Evolutionary conservation across 371 early-diverging fungal species (phyloP).

Genomic region (Rhizopus arrhizus): DNA sequence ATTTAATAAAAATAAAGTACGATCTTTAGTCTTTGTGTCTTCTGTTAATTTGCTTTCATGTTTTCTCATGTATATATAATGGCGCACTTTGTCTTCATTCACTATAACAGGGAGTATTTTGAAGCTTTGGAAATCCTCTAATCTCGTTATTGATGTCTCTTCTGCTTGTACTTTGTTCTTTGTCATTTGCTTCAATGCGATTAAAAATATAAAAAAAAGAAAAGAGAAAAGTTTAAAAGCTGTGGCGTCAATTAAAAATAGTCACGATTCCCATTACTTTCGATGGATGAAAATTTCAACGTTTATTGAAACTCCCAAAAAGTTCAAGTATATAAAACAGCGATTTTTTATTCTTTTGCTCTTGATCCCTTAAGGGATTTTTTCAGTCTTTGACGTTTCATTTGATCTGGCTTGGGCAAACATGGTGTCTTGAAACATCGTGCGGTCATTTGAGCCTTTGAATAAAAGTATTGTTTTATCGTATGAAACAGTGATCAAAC

Average conservation of each 20-base stretch:
- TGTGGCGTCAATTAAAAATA: constrained; percentile 2
- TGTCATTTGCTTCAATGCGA: constrained; percentile 4
- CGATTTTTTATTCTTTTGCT: too few species aligned
- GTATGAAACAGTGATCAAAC: too few species aligned
- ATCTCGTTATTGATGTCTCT: constrained; percentile 16
- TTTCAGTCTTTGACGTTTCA: too few species aligned
- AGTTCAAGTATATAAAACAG: too few species aligned
- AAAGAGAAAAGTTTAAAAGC: constrained; percentile 4
- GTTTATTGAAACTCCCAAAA: too few species aligned
- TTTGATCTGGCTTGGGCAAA: too few species aligned
- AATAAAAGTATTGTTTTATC: too few species aligned
- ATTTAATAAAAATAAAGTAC: constrained; percentile 81
- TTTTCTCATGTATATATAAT: constrained; percentile 73
- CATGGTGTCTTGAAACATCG: too few species aligned
- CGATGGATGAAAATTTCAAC: too few species aligned
- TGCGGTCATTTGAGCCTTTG: too few species aligned
- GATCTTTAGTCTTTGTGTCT: constrained; percentile 54
- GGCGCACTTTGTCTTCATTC: constrained; percentile 43
- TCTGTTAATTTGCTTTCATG: constrained; percentile 65
- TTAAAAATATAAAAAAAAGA: constrained; percentile 3
- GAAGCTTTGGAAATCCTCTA: constrained; percentile 59
- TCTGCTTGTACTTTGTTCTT: constrained; percentile 7
- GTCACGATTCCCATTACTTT: constrained; percentile 1
- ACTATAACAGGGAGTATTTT: constrained; percentile 58
- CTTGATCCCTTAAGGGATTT: too few species aligned